Evolutionary conservation across 441 rosid species (phyloP), one percentile per base, ranked within the genome.

Genomic region (Pelargonium cotyledonis): DNA sequence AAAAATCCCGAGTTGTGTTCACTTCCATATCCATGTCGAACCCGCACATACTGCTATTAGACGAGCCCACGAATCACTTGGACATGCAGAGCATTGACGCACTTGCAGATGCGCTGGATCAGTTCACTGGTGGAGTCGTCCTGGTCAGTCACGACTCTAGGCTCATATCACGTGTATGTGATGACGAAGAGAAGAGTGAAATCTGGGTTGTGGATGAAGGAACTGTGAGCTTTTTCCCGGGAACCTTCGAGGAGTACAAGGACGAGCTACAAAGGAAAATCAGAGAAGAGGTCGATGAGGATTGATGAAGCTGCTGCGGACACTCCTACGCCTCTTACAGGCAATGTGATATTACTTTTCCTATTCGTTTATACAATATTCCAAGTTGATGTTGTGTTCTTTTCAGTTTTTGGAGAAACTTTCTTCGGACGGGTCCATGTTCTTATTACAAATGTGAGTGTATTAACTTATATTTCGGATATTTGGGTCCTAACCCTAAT

Each of bases 21-120:
- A 86, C 98, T 31, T 89, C 96, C 0, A 90, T 93, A 69, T 91
- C 95, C 66, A 90, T 93, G 92, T 89, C 95, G 11, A 86, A 70
- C 72, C 97, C 98, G 10, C 98, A 91, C 82, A 93, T 93, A 72
- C 70, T 93, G 66, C 82, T 93, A 49, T 76, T 93, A 57, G 97
- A 91, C 55, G 97, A 93, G 77, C 98, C 98, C 1, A 90, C 98
- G 19, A 93, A 93, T 75, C 97, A 93, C 79, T 78, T 93, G 63
- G 97, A 93, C 71, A 93, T 93, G 96, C 92, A 93, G 81, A 93
- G 96, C 70, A 92, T 90, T 46, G 97, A 90, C 73, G 94, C 97
- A 1, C 75, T 89, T 75, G 95, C 94, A 0, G 88, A 88, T 78
- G 97, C 92, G 0, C 81, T 93, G 5, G 96, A 93, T 14, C 96